Base-by-base conservation (phyloP, 768 basidiomycete genomes). In the Ramaria sp. region DNA sequence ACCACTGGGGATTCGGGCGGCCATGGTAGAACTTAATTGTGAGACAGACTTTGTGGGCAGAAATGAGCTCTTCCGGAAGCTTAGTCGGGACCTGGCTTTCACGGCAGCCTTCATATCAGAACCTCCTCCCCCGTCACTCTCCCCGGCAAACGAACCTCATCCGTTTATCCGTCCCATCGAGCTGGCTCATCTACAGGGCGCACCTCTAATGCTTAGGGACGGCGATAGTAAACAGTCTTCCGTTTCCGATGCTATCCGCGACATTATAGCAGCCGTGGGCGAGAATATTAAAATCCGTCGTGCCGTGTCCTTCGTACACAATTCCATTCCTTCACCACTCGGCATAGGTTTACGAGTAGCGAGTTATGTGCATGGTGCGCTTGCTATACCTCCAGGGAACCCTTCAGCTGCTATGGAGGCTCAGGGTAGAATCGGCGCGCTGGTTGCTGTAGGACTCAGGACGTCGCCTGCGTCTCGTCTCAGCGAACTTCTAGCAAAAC, bases 1-100 rank as follows among this genome's bases (percentile, higher is more conserved):
- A 11, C 71, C 65, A 38, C 60, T 62, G 38, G 68, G 70, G 39
- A 70, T 88, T 37, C 80, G 89, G 38, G 91, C 88, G 11, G 83
- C 86, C 19, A 87, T 96, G 79, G 74, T 97, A 57, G 94, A 98
- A 69, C 74, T 96, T 59, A 91, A 90, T 63, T 97, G 94, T 73
- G 94, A 98, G 73, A 96, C 94, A 53, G 94, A 98, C 72, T 98
- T 96, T 67, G 94, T 98, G 30, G 90, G 84, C 22, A 73, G 89
- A 61, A 94, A 91, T 63, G 80, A 85, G 58, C 73, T 91, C 12
- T 98, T 98, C 64, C 76, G 81, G 15, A 75, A 76, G 54, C 78
- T 94, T 39, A 86, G 88, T 12, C 75, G 77, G 41, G 83, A 90
- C 63, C 84, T 96, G 62, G 86, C 91, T 15, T 84, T 88, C 63